Conservation (phyloP, 257 asterid genomes). For the Solanum sitiens region DNA sequence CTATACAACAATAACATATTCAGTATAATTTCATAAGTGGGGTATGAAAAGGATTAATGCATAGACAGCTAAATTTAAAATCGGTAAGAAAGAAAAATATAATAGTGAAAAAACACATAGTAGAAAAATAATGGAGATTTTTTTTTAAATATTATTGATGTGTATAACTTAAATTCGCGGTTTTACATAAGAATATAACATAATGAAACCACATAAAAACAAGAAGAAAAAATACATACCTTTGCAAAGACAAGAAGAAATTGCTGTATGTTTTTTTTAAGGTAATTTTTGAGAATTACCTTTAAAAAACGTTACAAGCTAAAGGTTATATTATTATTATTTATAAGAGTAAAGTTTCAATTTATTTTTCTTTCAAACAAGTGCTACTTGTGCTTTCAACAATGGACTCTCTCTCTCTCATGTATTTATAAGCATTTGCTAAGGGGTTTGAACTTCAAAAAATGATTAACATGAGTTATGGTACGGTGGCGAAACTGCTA, state of each 20-base stretch:
- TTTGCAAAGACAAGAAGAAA: neutral
- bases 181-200: neutral
- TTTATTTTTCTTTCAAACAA: neutral
- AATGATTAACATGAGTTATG: no score
- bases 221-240: neutral
- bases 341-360: neutral
- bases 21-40: neutral
- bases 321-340: neutral
- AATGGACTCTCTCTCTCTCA: neutral
- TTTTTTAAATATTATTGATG: rapidly evolving
- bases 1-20: neutral
- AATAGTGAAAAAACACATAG: neutral
- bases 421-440: neutral
- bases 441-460: neutral
- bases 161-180: neutral
- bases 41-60: neutral
- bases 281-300: neutral
- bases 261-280: neutral
- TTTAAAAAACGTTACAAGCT: neutral
- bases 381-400: neutral
- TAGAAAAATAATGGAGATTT: neutral
- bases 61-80: neutral
- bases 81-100: neutral
- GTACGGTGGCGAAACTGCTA: rapidly evolving
- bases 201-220: neutral